Conservation (phyloP, 2,329 filamentous ascomycete genomes). For the Colletotrichum karsti region DNA sequence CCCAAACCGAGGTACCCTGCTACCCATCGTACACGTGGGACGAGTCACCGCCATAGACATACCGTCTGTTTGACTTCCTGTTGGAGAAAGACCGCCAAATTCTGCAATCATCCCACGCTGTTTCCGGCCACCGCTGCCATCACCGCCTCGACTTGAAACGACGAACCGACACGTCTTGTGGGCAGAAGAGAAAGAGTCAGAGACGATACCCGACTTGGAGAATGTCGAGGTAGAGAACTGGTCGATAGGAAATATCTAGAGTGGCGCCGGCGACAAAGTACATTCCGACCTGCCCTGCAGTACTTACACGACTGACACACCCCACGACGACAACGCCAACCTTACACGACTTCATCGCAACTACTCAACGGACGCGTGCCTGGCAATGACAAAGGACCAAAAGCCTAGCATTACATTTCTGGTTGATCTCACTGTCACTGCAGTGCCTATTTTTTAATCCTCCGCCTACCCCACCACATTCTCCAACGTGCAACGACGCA, state of each 20-base stretch:
- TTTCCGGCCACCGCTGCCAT: not conserved
- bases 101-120: not conserved
- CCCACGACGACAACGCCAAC: constrained; percentile 10
- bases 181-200: not conserved
- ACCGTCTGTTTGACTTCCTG: not conserved
- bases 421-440: constrained; percentile 1
- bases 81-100: constrained; percentile 7
- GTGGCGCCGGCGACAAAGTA: constrained; percentile 7
- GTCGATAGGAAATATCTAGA: constrained; percentile 8
- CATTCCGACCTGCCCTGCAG: not conserved
- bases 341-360: constrained; percentile 15
- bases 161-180: constrained; percentile 1
- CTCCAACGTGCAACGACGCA: constrained; percentile 1
- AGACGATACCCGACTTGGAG: not conserved
- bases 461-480: constrained; percentile 7
- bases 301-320: not conserved
- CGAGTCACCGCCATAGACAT: constrained; percentile 27
- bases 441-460: constrained; percentile 1
- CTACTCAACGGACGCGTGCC: constrained; percentile 1
- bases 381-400: constrained; percentile 20
- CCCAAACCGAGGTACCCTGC: constrained; percentile 20
- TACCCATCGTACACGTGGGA: constrained; percentile 26
- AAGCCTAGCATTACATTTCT: not conserved
- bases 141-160: constrained; percentile 16
- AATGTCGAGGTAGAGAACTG: constrained; percentile 12